A percentile compares a stretch with the other conserved stretches of the same genome.
These are phyloP conservation scores for Fusarium nisikadoi DNA, from an alignment of 2,329 filamentous ascomycete species.

Conservation along the genomic window DNA sequence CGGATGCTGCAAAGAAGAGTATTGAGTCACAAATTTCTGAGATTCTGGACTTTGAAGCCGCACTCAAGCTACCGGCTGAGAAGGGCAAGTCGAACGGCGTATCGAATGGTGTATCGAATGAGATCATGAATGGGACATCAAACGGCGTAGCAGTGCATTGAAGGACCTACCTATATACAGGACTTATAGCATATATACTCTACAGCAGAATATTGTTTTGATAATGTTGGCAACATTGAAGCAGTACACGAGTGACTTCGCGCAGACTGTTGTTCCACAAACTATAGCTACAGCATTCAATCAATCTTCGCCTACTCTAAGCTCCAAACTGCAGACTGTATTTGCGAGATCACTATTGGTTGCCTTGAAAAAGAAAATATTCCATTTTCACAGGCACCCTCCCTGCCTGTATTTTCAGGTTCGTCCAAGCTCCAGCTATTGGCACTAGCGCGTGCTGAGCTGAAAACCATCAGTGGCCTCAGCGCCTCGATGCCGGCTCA, in stretches of 20 bases:
- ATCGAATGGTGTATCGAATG: not conserved
- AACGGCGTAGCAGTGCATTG: slow-evolving; percentile 3
- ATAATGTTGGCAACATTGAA: not conserved
- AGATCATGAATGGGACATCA: not conserved
- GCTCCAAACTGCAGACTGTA: too few species aligned
- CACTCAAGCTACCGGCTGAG: slow-evolving; percentile 8
- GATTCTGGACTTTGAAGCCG: slow-evolving; percentile 55
- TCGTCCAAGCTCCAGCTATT: not conserved
- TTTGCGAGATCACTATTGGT: too few species aligned
- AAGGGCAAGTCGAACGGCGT: not conserved
- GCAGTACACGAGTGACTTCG: not conserved
- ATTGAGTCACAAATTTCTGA: slow-evolving; percentile 54
- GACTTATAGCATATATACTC: rapidly evolving
- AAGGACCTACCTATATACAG: rapidly evolving
- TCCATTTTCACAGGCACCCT: not conserved
- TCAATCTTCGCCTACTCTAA: too few species aligned
- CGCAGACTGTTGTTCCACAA: too few species aligned
- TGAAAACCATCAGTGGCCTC: not conserved
- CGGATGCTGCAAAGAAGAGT: slow-evolving; percentile 55
- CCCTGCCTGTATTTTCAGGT: not conserved
- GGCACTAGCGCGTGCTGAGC: not conserved
- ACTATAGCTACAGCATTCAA: too few species aligned
- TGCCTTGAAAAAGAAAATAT: rapidly evolving
- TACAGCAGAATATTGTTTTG: rapidly evolving
- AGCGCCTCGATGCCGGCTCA: not conserved